Base-by-base conservation (phyloP, 371 early-diverging fungal species). In the Apophysomyces variabilis region DNA sequence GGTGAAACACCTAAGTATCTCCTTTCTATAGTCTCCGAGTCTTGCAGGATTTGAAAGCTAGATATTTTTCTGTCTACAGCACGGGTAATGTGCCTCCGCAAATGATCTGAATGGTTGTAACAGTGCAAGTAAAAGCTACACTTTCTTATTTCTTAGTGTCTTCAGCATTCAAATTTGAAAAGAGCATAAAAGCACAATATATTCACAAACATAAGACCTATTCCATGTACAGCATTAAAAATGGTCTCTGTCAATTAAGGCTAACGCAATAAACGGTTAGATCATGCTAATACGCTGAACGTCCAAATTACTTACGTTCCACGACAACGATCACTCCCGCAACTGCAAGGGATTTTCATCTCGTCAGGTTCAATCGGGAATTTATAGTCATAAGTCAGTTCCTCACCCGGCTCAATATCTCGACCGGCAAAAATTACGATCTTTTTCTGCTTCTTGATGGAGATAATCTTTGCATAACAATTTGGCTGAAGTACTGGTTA, bases 341-440 rank as follows among this genome's bases (percentile, higher is more conserved):
- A 96, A 36, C 89, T 79, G 71, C 97, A 96, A n/a, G 93, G 94
- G 57, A 97, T 94, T 77, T 96, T 95, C 54, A 50, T 50, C 21
- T 50, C 54, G 38, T 84, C 84, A 7, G 78, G 76, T 72, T 97
- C 96, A n/a, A 90, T 79, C 3, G 95, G 95, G 79, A 95, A 96
- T 84, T 96, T 94, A 85, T 97, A 98, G 75, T 98, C 96, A 71
- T 97, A 97, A 0, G 98, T 97, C 57, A 99, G 90, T 75, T 98
- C 98, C 71, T 97, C 96, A 26, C 93, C 95, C 32, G 84, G 87
- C 60, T 87, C 83, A 67, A 96, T 93, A 69, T 93, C 91, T n/a
- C 87, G 79, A 67, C 87, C 89, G 56, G 94, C 92, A 73, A 90
- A 93, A 60, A 95, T 93, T 14, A 89, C 89, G 60, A 99, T 95